A percentile compares a stretch with the other conserved stretches of the same genome.
Conservation (phyloP, 805 yeast species). For the Starmerella vaccinii region DNA sequence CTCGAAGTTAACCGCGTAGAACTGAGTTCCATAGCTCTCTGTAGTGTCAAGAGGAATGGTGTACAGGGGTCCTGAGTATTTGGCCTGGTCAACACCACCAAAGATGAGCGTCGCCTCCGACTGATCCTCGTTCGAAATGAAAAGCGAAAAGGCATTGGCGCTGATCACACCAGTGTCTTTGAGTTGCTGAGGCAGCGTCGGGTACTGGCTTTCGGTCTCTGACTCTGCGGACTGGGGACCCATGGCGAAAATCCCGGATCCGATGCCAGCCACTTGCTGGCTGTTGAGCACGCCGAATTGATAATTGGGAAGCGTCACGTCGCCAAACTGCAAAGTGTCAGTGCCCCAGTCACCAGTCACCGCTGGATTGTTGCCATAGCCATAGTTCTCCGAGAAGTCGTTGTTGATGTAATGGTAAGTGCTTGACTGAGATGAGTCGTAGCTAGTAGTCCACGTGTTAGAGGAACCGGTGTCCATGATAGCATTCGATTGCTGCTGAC, state of each 20-base stretch:
- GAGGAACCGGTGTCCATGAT: constrained; percentile 62
- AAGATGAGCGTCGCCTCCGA: constrained; percentile 33
- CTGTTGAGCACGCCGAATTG: constrained; percentile 64
- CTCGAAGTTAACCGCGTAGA: constrained; percentile 8
- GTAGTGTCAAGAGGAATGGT: constrained; percentile 25
- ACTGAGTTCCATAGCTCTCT: not conserved
- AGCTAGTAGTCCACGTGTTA: constrained; percentile 49
- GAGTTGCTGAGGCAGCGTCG: constrained; percentile 26
- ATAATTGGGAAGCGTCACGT: constrained; percentile 39
- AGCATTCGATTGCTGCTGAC: constrained; percentile 37
- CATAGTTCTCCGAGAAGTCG: constrained; percentile 11
- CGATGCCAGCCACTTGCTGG: constrained; percentile 40
- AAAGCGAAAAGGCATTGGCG: constrained; percentile 37
- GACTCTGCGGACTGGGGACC: constrained; percentile 29
- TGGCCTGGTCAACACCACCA: constrained; percentile 37
- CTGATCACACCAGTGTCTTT: constrained; percentile 33
- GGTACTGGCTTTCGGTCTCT: constrained; percentile 15
- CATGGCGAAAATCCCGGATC: constrained; percentile 28
- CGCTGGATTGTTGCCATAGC: constrained; percentile 6
- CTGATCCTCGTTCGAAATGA: constrained; percentile 24
- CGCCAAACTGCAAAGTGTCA: constrained; percentile 49
- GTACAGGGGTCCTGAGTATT: constrained; percentile 33
- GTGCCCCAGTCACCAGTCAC: constrained; percentile 49
- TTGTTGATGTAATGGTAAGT: constrained; percentile 17
- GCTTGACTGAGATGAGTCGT: constrained; percentile 22